Evolutionary conservation across 1,284 basidiomycete species (phyloP), one percentile per base, ranked within the genome.

Genomic region (Ustilago esculenta): DNA sequence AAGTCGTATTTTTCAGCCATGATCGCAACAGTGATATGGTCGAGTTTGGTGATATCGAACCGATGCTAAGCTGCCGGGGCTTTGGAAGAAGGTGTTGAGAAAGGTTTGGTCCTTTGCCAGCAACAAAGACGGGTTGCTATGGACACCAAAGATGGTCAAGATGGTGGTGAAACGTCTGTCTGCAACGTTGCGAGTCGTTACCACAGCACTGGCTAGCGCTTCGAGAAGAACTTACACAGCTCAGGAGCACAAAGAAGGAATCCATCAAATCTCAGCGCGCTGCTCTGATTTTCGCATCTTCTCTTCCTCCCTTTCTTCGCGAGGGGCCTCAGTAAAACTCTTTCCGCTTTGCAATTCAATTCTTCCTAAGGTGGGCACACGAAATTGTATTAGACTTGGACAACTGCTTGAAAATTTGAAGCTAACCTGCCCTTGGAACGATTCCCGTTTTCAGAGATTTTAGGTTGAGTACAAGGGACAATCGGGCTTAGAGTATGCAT

Each of bases 1-100:
- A 97, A 88, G 66, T 92, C 94, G 84, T 91, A 89, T 55, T 72
- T 68, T 23, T 73, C 76, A 32, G 80, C 60, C 78, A 81, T 81
- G 65, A 20, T 71, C 56, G 54, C 45, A 23, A 35, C 9, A 29
- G 43, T 42, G 17, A 9, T 14, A 17, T 29, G 32, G 50, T 47
- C 54, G 36, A 47, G 50, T 41, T 27, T 15, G 29, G 17, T 47
- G 10, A 14, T 41, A 27, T 50, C 46, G 40, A 33, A 36, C n/a
- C 35, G 50, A 35, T 20, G 35, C 12, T 27, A 30, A 35, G 23
- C 18, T 8, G 43, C 14, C 25, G 4, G 23, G 30, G 30, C 27
- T 8, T 29, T 21, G 15, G 17, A 17, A 5, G 23, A 18, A 18
- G 44, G 34, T 41, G 41, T 21, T 18, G 49, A 36, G 18, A 21